Percentiles rank a stretch among this genome's conserved stretches.
Conservation (phyloP, 2,329 filamentous ascomycete species). For the Aulographum hederae region DNA sequence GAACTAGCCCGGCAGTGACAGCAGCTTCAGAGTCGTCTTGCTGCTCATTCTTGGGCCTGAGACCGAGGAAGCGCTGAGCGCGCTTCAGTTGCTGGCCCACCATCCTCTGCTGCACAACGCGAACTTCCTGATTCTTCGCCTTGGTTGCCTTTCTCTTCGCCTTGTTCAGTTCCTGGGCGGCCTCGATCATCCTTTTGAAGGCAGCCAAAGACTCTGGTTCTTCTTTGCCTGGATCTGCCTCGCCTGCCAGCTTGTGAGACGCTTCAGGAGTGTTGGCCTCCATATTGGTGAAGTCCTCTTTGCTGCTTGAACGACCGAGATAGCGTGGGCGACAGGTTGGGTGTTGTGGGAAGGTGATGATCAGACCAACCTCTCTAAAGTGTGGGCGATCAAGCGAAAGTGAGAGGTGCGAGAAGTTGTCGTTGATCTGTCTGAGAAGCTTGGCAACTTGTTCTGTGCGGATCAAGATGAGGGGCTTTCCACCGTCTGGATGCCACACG, state of each 20-base stretch:
- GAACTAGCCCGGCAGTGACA: constrained; percentile 10
- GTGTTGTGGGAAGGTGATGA: constrained; percentile 41
- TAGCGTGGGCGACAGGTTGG: constrained; percentile 48
- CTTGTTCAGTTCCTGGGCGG: constrained; percentile 24
- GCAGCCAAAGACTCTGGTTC: constrained; percentile 16
- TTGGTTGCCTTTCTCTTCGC: constrained; percentile 28
- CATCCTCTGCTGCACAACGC: constrained; percentile 29
- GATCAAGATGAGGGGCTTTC: constrained; percentile 46
- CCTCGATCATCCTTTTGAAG: constrained; percentile 37
- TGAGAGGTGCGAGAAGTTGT: constrained; percentile 27
- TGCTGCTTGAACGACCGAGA: constrained; percentile 37
- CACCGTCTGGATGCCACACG: constrained; percentile 33
- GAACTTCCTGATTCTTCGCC: constrained; percentile 31
- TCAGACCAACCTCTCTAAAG: constrained; percentile 34
- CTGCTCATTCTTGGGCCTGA: constrained; percentile 25
- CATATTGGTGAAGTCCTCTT: constrained; percentile 24
- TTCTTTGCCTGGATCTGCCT: constrained; percentile 12
- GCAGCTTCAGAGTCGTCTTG: background rate
- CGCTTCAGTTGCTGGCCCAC: constrained; percentile 41
- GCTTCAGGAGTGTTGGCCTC: constrained; percentile 8
- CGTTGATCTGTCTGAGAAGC: constrained; percentile 48
- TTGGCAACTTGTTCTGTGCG: constrained; percentile 44
- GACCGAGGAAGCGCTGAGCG: constrained; percentile 51
- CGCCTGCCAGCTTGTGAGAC: constrained; percentile 7
- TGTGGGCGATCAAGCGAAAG: constrained; percentile 39